Percentiles rank a stretch among this genome's conserved stretches.
Evolutionary conservation across 805 yeast genomes (phyloP).

Genomic region (Suhomyces prunicola): DNA sequence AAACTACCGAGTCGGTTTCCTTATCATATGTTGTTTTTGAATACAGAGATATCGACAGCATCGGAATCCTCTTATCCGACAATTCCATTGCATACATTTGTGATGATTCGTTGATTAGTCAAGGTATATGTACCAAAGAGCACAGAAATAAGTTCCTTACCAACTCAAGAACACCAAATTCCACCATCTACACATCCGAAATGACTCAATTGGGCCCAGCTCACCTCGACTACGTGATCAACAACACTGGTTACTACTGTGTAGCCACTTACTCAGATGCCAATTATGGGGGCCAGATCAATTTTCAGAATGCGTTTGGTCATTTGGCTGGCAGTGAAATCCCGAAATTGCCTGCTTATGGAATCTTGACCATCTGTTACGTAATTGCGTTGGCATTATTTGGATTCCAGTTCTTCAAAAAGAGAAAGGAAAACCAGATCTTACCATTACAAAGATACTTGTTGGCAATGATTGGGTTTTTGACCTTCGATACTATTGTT

Average conservation of each 20-base stretch:
- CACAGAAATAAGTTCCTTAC: constrained; percentile 65
- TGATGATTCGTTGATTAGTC: constrained; percentile 62
- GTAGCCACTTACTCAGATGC: constrained; percentile 57
- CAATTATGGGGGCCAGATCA: constrained; percentile 62
- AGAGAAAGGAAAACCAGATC: constrained; percentile 69
- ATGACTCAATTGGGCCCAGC: constrained; percentile 58
- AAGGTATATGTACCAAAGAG: constrained; percentile 48
- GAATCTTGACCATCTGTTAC: constrained; percentile 78
- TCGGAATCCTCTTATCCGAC: constrained; percentile 54
- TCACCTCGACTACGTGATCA: constrained; percentile 59
- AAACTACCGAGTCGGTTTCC: constrained; percentile 35
- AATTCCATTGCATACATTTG: constrained; percentile 64
- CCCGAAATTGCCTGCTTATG: constrained; percentile 87
- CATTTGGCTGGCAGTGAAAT: constrained; percentile 84
- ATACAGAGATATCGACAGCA: constrained; percentile 65
- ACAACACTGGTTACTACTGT: constrained; percentile 88
- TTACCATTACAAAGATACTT: constrained; percentile 88
- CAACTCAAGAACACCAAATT: constrained; percentile 40
- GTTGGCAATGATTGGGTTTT: constrained; percentile 77
- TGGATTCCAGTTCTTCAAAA: constrained; percentile 80
- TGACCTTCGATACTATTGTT: constrained; percentile 79
- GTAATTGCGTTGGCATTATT: constrained; percentile 79
- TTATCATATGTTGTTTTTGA: constrained; percentile 78
- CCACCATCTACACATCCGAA: constrained; percentile 55
- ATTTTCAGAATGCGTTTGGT: constrained; percentile 91